A percentile compares a stretch with the other conserved stretches of the same genome.
Conservation (phyloP, 495 filamentous ascomycete genomes). For the Talaromyces adpressus region DNA sequence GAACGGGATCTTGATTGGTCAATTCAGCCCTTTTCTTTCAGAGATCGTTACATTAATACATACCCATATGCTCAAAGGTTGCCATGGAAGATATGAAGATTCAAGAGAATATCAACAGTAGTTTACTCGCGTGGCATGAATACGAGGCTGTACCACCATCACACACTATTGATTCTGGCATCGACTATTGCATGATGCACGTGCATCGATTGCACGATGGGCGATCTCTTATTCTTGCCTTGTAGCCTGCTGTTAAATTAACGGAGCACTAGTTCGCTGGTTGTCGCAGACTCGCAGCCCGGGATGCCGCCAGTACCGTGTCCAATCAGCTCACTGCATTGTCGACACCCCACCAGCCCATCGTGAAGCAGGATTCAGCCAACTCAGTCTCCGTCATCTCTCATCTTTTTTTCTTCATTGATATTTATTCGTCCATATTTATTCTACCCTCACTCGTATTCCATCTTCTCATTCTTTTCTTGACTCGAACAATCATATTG, state of each 20-base stretch:
- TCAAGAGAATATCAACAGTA: too few species aligned
- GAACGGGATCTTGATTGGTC: background rate
- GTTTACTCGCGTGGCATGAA: background rate
- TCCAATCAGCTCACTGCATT: background rate
- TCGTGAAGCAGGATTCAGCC: background rate
- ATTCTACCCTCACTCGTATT: constrained; percentile 5
- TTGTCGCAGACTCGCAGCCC: background rate
- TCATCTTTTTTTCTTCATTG: background rate
- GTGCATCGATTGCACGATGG: background rate
- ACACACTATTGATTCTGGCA: background rate
- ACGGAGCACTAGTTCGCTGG: background rate
- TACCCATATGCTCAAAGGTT: too few species aligned
- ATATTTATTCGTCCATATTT: too few species aligned
- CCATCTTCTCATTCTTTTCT: constrained; percentile 1
- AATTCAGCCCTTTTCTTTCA: background rate
- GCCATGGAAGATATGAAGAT: too few species aligned
- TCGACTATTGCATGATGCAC: background rate
- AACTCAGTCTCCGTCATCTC: constrained; percentile 1
- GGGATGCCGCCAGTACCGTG: background rate
- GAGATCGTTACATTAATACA: too few species aligned
- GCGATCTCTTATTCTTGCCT: background rate
- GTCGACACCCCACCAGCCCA: background rate
- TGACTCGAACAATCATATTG: background rate
- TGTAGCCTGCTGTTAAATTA: background rate
- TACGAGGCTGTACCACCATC: background rate